Evolutionary conservation across 2,329 filamentous ascomycete genomes (phyloP).

Genomic region (Colletotrichum lentis): DNA sequence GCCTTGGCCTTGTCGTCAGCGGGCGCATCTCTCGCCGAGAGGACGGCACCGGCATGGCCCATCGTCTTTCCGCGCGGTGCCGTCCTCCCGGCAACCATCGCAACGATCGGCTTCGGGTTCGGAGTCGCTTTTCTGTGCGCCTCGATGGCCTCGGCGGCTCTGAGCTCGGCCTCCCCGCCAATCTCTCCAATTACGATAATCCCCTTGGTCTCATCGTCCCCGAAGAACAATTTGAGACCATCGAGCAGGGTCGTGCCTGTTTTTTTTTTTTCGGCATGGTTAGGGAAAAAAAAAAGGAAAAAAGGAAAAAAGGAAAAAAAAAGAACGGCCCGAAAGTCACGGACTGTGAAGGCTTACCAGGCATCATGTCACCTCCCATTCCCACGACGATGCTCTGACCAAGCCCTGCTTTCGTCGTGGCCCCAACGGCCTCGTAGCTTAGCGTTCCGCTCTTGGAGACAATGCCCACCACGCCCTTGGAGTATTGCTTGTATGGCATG

Average conservation of each 20-base stretch:
- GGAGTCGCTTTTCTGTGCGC: conserved; percentile 65
- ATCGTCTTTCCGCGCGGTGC: conserved; percentile 70
- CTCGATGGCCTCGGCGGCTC: conserved; percentile 75
- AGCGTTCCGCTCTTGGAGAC: conserved; percentile 83
- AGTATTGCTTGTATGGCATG: conserved; percentile 53
- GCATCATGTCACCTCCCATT: conserved; percentile 78
- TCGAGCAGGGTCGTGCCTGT: conserved; percentile 73
- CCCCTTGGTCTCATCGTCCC: conserved; percentile 73
- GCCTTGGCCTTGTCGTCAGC: conserved; percentile 48
- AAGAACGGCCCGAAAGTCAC: not conserved
- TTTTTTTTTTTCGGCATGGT: not conserved
- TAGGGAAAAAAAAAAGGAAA: no score
- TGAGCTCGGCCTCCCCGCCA: conserved; percentile 73
- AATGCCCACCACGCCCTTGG: conserved; percentile 73
- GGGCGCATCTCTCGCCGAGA: conserved; percentile 44
- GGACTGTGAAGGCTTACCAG: conserved; percentile 54
- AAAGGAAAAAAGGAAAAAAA: no score
- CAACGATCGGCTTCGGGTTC: conserved; percentile 71
- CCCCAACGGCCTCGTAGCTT: conserved; percentile 81
- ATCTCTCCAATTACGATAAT: conserved; percentile 78
- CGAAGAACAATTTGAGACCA: conserved; percentile 71
- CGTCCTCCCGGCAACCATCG: conserved; percentile 70
- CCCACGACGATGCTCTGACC: conserved; percentile 81
- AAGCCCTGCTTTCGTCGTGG: conserved; percentile 75
- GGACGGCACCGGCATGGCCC: conserved; percentile 76